Conservation (phyloP, 306 rosid genomes). For the Carpinus viminea region DNA sequence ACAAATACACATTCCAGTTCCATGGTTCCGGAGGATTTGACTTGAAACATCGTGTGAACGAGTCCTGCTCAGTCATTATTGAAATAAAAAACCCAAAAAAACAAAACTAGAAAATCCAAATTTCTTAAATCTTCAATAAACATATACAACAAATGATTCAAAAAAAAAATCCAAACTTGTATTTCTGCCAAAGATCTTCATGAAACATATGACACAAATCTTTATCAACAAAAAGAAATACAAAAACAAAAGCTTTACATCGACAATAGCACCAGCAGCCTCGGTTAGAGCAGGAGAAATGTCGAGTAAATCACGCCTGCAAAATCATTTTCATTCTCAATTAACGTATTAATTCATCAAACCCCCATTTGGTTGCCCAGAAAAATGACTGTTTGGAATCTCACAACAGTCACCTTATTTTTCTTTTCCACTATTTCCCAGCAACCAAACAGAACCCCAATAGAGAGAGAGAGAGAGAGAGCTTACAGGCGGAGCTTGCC, state of each 20-base stretch:
- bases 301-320: slow-evolving; percentile 85
- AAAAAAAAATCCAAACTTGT: background rate
- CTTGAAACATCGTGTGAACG: slow-evolving; percentile 96
- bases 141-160: background rate
- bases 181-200: background rate
- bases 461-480: slow-evolving; percentile 1
- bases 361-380: background rate
- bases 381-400: background rate
- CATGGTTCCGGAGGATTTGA: slow-evolving; percentile 96
- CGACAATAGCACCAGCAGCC: slow-evolving; percentile 97
- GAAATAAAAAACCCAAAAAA: background rate
- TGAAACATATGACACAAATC: background rate
- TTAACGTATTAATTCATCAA: background rate
- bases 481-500: slow-evolving; percentile 79
- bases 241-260: slow-evolving; percentile 46
- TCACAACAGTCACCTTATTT: background rate
- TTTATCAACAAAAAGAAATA: background rate
- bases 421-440: background rate
- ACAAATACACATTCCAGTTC: slow-evolving; percentile 95
- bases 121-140: background rate
- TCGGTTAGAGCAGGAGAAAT: slow-evolving; percentile 87
- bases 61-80: slow-evolving; percentile 53
- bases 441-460: slow-evolving; percentile 7
- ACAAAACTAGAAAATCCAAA: background rate
- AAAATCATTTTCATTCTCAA: slow-evolving; percentile 11